These are phyloP conservation scores for Botrytis fragariae DNA, from an alignment of 2,329 filamentous ascomycete species.

Conservation along the genomic window DNA sequence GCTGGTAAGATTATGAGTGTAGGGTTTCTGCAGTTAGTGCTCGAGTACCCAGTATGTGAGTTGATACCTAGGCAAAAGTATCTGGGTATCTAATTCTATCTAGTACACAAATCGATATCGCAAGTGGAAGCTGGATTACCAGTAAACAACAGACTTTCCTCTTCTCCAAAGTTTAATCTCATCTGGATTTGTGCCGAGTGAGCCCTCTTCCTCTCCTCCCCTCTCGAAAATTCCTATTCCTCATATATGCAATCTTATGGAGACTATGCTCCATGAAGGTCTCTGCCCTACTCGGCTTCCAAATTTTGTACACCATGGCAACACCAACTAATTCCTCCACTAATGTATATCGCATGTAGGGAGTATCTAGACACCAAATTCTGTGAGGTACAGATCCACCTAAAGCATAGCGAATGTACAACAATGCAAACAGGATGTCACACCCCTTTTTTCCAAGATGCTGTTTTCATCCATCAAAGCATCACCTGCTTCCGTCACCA, in stretches of 20 bases:
- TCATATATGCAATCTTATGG: slow-evolving; percentile 8
- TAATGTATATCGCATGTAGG: slow-evolving; percentile 1
- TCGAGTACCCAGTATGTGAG: not conserved
- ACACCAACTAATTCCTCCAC: slow-evolving; percentile 3
- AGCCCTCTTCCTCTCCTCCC: not conserved
- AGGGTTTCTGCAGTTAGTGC: not conserved
- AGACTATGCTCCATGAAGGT: slow-evolving; percentile 9
- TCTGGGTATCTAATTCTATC: not conserved
- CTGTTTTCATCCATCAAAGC: not conserved
- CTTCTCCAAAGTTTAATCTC: not conserved
- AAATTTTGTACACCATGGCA: slow-evolving; percentile 14
- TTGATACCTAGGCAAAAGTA: not conserved
- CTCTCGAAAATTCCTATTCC: not conserved
- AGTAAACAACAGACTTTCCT: not conserved
- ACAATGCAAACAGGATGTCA: slow-evolving; percentile 12
- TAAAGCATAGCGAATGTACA: not conserved
- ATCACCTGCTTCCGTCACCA: slow-evolving; percentile 5
- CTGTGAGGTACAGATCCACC: slow-evolving; percentile 10
- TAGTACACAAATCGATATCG: not conserved
- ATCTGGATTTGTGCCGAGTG: not conserved
- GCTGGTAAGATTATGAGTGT: not conserved
- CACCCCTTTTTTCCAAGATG: not conserved
- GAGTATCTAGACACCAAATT: not conserved
- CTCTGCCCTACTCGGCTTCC: slow-evolving; percentile 16
- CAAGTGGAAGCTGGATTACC: not conserved